Evolutionary conservation across 129 eudicot species (phyloP), one percentile per base, ranked within the genome.

Genomic region (Logfia minima): DNA sequence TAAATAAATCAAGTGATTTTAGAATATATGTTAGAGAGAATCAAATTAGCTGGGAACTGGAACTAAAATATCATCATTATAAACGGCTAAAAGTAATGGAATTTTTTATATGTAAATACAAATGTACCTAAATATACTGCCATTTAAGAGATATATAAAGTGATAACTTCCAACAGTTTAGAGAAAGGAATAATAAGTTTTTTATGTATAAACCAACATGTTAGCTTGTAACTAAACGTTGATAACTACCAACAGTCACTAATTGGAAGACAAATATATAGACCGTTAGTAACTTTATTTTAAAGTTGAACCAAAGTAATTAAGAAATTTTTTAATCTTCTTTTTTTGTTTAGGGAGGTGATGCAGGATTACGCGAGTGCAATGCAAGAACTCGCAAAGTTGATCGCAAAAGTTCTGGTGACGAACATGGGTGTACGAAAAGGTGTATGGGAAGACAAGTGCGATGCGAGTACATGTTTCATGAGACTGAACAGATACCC

Each of bases 401-500:
- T 72, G 32, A 72, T 89, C 39, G 79, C 85, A 1, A 59, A 59
- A 60, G 86, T 87, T 9, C 79, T 89, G 23, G 90, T 83, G 53
- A 77, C 3, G 43, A 89, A 87, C 56, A 65, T 87, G 85, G 96
- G 89, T 2, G 66, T 68, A 41, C 32, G n/a, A 73, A 67, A 55
- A 23, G 88, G 79, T 59, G 63, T 13, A 6, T 85, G 88, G 72
- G 88, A 85, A 23, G 85, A 85, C 22, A 79, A 61, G 60, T 89
- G 90, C 29, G 77, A 84, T 3, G 91, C 84, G 43, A 85, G 86
- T 52, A 85, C 96, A 5, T 89, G 96, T 83, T 89, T 87, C 77
- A 84, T 89, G 59, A 75, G 96, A 62, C 37, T 89, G 45, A 89
- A 89, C 29, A 85, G 89, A 21, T 89, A 89, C 58, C 96, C 96